Evolutionary conservation across 331 rosid species (phyloP), one percentile per base, ranked within the genome.

Genomic region (Acacia concinna): DNA sequence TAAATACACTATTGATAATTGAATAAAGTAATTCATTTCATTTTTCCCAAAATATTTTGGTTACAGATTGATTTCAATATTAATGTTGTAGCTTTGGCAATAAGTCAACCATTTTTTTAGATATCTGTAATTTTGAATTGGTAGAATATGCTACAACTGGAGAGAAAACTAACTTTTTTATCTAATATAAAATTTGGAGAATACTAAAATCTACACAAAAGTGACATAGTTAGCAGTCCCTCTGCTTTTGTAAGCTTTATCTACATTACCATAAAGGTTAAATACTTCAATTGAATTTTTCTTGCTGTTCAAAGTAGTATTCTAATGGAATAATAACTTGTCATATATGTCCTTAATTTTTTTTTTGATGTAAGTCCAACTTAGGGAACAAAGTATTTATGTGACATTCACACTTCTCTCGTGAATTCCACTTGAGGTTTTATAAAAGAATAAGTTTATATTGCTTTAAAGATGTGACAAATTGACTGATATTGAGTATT

Each of bases 31-130:
- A n/a, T n/a, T n/a, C n/a, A n/a, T n/a, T n/a, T n/a, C n/a, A n/a
- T n/a, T n/a, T n/a, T n/a, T n/a, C n/a, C n/a, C n/a, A n/a, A n/a
- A n/a, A n/a, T n/a, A n/a, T n/a, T n/a, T n/a, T n/a, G n/a, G n/a
- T n/a, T n/a, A n/a, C n/a, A n/a, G 89, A 43, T 94, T 83, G 98
- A 94, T 84, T 92, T 94, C 85, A 92, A 87, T 64, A 85, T 94
- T 85, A 89, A 92, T 37, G 75, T 94, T 85, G 74, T 72, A 18
- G 43, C 86, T 75, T 80, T 94, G 35, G 85, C 84, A 46, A 97
- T 94, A 91, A 76, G 90, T 76, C 67, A 57, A 52, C 47, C 51
- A 23, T 30, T 52, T 47, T 1, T 77, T 62, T 0, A 13, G 3
- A 59, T 59, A 0, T 28, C 8, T 27, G 35, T 12, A 9, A 70